A percentile compares a stretch with the other conserved stretches of the same genome.
phyloP scores from a whole-genome alignment of 202 grass and related monocot species.

The Schoenoplectus tabernaemontani region DNA sequence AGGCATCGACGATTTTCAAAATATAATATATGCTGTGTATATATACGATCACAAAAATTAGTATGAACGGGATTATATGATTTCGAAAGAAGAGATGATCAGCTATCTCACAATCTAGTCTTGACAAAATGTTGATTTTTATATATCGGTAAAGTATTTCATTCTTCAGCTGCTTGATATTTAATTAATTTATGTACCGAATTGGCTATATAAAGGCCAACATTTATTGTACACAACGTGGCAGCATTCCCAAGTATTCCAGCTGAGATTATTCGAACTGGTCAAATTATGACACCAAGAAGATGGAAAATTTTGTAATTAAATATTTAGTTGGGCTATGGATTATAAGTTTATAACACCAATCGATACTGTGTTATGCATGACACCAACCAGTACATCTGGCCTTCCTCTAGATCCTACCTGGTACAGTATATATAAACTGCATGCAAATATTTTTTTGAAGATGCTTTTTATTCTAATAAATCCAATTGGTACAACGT shows the following conservation, averaged over 20 bases:
- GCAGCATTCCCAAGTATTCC: neutral
- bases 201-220: neutral
- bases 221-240: neutral
- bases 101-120: neutral
- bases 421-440: neutral
- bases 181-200: neutral
- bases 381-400: neutral
- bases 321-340: neutral
- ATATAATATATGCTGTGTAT: no score
- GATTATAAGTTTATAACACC: neutral
- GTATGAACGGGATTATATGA: no score
- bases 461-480: neutral
- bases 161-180: neutral
- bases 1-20: no score
- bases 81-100: no score
- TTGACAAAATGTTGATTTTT: neutral
- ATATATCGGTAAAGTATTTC: neutral
- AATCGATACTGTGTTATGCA: neutral
- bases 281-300: neutral
- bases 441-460: neutral
- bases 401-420: neutral
- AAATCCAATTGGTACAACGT: slow-evolving; percentile 3
- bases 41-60: no score
- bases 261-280: slow-evolving; percentile 4
- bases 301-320: neutral